Conservation (phyloP, 352 stramenopile species). For the Peronospora destructor region DNA sequence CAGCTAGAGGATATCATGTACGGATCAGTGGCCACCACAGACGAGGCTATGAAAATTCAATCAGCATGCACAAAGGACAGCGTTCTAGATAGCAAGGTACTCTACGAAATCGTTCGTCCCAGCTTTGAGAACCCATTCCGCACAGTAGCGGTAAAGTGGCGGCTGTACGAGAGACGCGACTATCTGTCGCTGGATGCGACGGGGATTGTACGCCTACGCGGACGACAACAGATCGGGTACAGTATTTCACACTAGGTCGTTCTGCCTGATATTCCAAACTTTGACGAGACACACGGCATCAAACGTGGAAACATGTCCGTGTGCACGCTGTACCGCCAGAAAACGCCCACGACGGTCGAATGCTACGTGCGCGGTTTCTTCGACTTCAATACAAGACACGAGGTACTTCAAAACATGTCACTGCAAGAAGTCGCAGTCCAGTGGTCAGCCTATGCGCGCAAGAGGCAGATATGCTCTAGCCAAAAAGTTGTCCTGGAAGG, state of each 20-base stretch:
- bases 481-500: slow-evolving; percentile 34
- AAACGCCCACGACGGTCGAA: slow-evolving; percentile 28
- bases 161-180: slow-evolving; percentile 30
- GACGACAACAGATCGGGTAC: slow-evolving; percentile 35
- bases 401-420: slow-evolving; percentile 27
- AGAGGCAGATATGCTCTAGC: slow-evolving; percentile 27
- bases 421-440: slow-evolving; percentile 28
- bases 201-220: slow-evolving; percentile 20
- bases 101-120: slow-evolving; percentile 40
- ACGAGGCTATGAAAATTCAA: slow-evolving; percentile 43
- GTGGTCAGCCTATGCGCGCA: slow-evolving; percentile 29
- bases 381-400: slow-evolving; percentile 30
- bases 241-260: slow-evolving; percentile 38
- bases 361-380: slow-evolving; percentile 43
- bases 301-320: slow-evolving; percentile 44
- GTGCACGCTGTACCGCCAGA: slow-evolving; percentile 36
- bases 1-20: slow-evolving; percentile 50
- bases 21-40: slow-evolving; percentile 29
- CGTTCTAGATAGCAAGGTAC: slow-evolving; percentile 41
- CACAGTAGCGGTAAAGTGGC: slow-evolving; percentile 34
- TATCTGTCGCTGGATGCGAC: slow-evolving; percentile 34
- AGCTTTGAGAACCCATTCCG: slow-evolving; percentile 51
- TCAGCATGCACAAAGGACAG: slow-evolving; percentile 43
- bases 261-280: slow-evolving; percentile 27
- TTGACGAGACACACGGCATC: slow-evolving; percentile 26